Evolutionary conservation across 768 basidiomycete genomes (phyloP).

Genomic region (Termitomyces sp.): DNA sequence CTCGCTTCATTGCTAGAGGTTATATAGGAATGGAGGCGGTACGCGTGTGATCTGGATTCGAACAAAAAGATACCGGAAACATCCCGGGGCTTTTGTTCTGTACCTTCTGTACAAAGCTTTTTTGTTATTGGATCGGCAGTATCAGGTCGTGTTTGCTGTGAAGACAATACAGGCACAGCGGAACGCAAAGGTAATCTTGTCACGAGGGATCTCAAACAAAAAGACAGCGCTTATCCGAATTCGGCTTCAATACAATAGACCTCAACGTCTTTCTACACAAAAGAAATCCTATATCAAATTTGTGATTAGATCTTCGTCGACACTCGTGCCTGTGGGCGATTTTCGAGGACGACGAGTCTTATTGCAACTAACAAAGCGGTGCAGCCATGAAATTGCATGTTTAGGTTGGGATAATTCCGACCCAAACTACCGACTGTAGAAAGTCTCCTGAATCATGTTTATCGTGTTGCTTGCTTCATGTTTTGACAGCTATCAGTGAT

Average conservation of each 20-base stretch:
- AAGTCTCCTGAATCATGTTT: not conserved
- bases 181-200: slow-evolving; percentile 11
- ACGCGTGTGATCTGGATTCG: slow-evolving; percentile 18
- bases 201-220: slow-evolving; percentile 17
- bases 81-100: slow-evolving; percentile 18
- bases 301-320: slow-evolving; percentile 5
- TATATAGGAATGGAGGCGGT: slow-evolving; percentile 21
- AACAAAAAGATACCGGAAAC: slow-evolving; percentile 15
- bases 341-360: slow-evolving; percentile 2
- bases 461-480: not conserved
- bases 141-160: slow-evolving; percentile 8
- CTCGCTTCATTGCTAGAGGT: slow-evolving; percentile 17
- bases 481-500: not conserved
- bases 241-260: slow-evolving; percentile 15
- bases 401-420: not conserved
- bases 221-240: slow-evolving; percentile 15
- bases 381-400: not conserved
- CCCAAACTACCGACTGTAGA: not conserved
- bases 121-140: slow-evolving; percentile 12
- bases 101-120: not conserved
- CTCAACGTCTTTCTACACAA: slow-evolving; percentile 11
- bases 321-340: slow-evolving; percentile 1
- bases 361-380: not conserved
- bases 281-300: slow-evolving; percentile 10
- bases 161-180: slow-evolving; percentile 20